Conservation (phyloP, 768 basidiomycete species). For the Boletus coccyginus region DNA sequence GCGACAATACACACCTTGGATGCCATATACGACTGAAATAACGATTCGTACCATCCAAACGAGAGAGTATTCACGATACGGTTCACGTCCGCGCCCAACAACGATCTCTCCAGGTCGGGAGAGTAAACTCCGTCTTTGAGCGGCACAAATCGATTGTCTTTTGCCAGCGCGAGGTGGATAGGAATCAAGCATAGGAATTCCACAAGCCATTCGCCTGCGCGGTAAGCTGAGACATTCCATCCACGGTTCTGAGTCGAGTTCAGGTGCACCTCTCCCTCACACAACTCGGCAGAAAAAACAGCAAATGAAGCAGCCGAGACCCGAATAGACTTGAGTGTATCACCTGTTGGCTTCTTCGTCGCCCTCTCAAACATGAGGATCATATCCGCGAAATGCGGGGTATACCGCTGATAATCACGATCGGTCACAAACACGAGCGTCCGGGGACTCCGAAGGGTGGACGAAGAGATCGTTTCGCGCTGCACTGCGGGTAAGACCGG, state of each 20-base stretch:
- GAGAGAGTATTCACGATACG: conserved; percentile 54
- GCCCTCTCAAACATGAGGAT: conserved; percentile 45
- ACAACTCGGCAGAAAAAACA: conserved; percentile 22
- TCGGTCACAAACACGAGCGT: conserved; percentile 46
- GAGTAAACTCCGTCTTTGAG: conserved; percentile 58
- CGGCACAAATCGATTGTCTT: conserved; percentile 60
- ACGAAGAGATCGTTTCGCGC: conserved; percentile 40
- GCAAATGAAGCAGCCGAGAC: conserved; percentile 34
- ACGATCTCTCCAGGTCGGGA: conserved; percentile 44
- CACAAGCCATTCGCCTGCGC: conserved; percentile 60
- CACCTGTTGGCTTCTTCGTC: conserved; percentile 52
- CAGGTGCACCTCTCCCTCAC: background rate
- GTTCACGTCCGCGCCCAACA: conserved; percentile 58
- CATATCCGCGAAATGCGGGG: conserved; percentile 43
- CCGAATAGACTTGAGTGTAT: conserved; percentile 37
- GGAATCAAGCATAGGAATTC: conserved; percentile 61
- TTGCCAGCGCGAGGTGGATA: conserved; percentile 58
- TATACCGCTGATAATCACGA: conserved; percentile 34
- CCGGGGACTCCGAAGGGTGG: conserved; percentile 31
- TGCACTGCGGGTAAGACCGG: conserved; percentile 54
- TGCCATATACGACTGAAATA: conserved; percentile 62
- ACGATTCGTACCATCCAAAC: conserved; percentile 64
- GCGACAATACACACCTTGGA: conserved; percentile 38
- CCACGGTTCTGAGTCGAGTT: background rate
- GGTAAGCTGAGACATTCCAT: conserved; percentile 39